These are phyloP conservation scores for Ascochyta clinopodiicola DNA, from an alignment of 2,329 filamentous ascomycete species.

Conservation along the genomic window DNA sequence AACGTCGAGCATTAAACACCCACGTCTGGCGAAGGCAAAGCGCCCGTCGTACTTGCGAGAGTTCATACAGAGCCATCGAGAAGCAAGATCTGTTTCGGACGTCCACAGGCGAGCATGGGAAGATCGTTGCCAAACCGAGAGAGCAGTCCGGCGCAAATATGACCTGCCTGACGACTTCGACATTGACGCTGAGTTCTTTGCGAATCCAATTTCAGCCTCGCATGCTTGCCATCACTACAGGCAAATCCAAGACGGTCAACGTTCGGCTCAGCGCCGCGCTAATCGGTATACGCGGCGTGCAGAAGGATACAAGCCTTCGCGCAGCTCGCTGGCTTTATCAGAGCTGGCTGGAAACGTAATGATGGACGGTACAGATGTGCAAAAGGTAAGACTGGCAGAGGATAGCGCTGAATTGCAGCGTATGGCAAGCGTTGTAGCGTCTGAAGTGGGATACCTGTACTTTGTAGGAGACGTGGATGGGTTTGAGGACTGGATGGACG, in stretches of 20 bases:
- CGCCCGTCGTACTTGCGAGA: slow-evolving; percentile 18
- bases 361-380: slow-evolving; percentile 16
- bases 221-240: slow-evolving; percentile 8
- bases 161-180: slow-evolving; percentile 19
- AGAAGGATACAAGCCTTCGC: slow-evolving; percentile 24
- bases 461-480: slow-evolving; percentile 26
- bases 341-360: slow-evolving; percentile 24
- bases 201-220: slow-evolving; percentile 24
- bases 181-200: slow-evolving; percentile 27
- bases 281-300: slow-evolving; percentile 17
- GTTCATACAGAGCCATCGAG: slow-evolving; percentile 20
- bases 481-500: slow-evolving; percentile 22
- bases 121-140: slow-evolving; percentile 24
- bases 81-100: neutral
- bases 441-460: slow-evolving; percentile 39
- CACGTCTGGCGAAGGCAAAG: neutral
- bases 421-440: slow-evolving; percentile 17
- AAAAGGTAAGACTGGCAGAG: slow-evolving; percentile 19
- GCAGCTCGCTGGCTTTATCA: slow-evolving; percentile 31
- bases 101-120: slow-evolving; percentile 19
- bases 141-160: slow-evolving; percentile 32
- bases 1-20: neutral
- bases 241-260: neutral
- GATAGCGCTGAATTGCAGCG: slow-evolving; percentile 20
- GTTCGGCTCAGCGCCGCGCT: slow-evolving; percentile 1